Evolutionary conservation across 2,329 filamentous ascomycete genomes (phyloP), one percentile per base, ranked within the genome.

Genomic region (Neofusicoccum sp.): DNA sequence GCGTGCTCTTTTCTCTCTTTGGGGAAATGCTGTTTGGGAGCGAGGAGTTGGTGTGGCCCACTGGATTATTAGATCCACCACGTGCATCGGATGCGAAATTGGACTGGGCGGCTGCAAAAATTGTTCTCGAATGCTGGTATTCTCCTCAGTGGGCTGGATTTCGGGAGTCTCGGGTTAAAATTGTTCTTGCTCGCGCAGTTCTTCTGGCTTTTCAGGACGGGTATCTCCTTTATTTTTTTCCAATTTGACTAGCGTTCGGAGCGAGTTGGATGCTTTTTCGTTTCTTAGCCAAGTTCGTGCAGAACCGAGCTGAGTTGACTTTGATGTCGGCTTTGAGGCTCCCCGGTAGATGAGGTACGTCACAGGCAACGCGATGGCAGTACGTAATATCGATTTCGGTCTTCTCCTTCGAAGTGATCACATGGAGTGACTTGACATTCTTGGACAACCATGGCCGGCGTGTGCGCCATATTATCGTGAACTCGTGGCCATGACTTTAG

Each of bases 51-150:
- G 36, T 41, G 51, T 16, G 26, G 28, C 24, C 38, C 51, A 28
- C 38, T 56, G 51, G 51, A 56, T 56, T 56, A 43, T 20, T 56
- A 56, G 51, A 56, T 56, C 51, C 51, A 28, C 51, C 26, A 30
- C 9, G 24, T 40, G 34, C 38, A 43, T 56, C 38, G 5, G 16
- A 43, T 33, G 51, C 51, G 51, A 56, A 56, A 56, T 41, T 43
- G 49, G 20, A n/a, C 28, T 43, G 14, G 24, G 26, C 24, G 40
- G 40, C 26, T 24, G 38, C 11, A 28, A 31, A 30, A 56, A 56
- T 41, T 24, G 14, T 54, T 40, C 28, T 11, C 24, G 12, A 26
- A 38, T 38, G 20, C 14, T 38, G 36, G 12, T 26, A 7, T n/a
- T 31, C 24, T 12, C 43, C n/a, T n/a, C n/a, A n/a, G n/a, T n/a